These are phyloP conservation scores for Rhizopogon rudus DNA, from an alignment of 768 basidiomycete genomes.

Conservation along the genomic window DNA sequence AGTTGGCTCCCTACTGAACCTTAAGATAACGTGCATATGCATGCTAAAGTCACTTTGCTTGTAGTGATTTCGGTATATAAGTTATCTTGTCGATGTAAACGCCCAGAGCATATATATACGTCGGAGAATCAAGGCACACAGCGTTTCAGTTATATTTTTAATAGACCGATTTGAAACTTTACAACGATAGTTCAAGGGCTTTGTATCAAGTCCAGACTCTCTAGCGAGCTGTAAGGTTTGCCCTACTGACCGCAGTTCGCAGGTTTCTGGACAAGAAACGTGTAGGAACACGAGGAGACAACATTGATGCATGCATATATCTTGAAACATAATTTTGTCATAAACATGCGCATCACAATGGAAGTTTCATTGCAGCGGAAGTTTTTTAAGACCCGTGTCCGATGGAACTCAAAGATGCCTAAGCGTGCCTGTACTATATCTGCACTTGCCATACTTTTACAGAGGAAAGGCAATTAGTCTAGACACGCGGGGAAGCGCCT, in stretches of 20 bases:
- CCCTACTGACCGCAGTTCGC: background rate
- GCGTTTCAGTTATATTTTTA: background rate
- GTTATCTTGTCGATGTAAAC: background rate
- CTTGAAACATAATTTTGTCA: background rate
- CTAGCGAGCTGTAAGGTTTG: background rate
- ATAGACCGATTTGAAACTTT: background rate
- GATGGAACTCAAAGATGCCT: slow-evolving; percentile 5
- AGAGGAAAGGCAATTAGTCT: background rate
- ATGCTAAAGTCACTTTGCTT: background rate
- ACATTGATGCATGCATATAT: background rate
- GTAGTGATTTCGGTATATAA: background rate
- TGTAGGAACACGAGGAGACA: background rate
- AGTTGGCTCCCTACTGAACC: no score
- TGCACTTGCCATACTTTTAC: background rate
- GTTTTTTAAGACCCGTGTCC: slow-evolving; percentile 3
- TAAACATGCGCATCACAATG: slow-evolving; percentile 33
- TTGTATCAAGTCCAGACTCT: background rate
- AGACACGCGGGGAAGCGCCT: background rate
- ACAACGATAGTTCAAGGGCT: background rate
- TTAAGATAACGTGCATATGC: background rate
- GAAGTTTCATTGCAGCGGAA: slow-evolving; percentile 26
- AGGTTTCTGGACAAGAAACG: background rate
- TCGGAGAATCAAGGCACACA: background rate
- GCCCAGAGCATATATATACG: background rate
- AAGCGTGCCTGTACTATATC: background rate